Conservation (phyloP, 805 yeast genomes). For the Candida methanosorbosa region DNA sequence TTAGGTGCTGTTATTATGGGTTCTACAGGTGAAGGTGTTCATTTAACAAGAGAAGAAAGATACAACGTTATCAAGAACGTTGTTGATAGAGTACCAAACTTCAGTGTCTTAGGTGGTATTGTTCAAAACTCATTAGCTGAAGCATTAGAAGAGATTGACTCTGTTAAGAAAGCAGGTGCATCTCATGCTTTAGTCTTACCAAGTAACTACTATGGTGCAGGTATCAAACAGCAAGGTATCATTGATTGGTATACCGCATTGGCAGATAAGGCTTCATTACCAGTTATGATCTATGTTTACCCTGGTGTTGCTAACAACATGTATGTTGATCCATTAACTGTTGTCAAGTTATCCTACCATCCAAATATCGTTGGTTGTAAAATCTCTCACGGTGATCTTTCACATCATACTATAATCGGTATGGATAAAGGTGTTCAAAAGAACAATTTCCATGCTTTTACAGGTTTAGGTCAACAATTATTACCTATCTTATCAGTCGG, state of each 20-base stretch:
- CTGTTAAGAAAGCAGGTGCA: conserved; percentile 30
- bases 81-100: conserved; percentile 29
- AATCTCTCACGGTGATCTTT: conserved; percentile 42
- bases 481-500: conserved; percentile 39
- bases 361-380: conserved; percentile 44
- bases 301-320: conserved; percentile 42
- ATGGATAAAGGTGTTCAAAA: conserved; percentile 28
- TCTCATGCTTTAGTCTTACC: conserved; percentile 32
- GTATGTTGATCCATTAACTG: conserved; percentile 27
- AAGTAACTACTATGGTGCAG: conserved; percentile 39
- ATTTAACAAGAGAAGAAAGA: conserved; percentile 38
- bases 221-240: conserved; percentile 36
- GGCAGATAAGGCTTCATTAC: conserved; percentile 33
- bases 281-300: conserved; percentile 36
- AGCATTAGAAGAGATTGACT: conserved; percentile 30
- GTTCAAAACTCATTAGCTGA: conserved; percentile 38
- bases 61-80: conserved; percentile 22
- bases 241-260: conserved; percentile 34
- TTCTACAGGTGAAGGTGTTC: conserved; percentile 49
- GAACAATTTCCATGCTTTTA: conserved; percentile 33
- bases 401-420: conserved; percentile 37
- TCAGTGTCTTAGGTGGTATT: conserved; percentile 40
- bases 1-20: conserved; percentile 42
- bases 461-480: conserved; percentile 45
- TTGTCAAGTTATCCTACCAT: conserved; percentile 33